Evolutionary conservation across 2,329 filamentous ascomycete genomes (phyloP), one percentile per base, ranked within the genome.

Genomic region (Epichloe hybrida): DNA sequence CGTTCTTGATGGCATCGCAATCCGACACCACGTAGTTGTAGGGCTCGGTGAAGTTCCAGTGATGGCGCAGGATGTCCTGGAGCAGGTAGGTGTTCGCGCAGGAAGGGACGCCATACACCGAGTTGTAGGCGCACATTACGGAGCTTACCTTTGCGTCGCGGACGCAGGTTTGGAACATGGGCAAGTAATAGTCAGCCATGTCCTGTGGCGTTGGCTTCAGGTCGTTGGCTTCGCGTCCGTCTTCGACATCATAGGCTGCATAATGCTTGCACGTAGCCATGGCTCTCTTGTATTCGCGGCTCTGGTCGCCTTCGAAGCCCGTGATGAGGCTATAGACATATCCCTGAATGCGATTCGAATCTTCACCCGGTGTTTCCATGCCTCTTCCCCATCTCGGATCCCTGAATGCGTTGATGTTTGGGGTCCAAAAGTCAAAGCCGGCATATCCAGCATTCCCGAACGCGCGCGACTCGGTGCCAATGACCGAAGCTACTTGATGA

Each of bases 101-200:
- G 3, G 79, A 73, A 0, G 83, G 82, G 0, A 80, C 72, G 0
- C 83, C 83, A 51, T 86, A 84, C 40, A 86, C 70, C 0, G 79
- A 68, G 55, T 86, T 81, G 61, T 82, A 81, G 0, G 73, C 74
- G 57, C 77, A 81, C 79, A 81, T 81, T 55, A 82, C 69, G 36
- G 79, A 81, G 15, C 72, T 70, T 3, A 76, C 75, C 44, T 73
- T 71, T 3, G 74, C 72, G 58, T 81, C 77, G 11, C 75, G 70
- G 43, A 74, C 78, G 62, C 81, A 84, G 61, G 73, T 73, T 58
- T 82, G 70, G 66, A 86, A 86, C 0, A 80, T 74, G 1, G 78
- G 80, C 40, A 83, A 70, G 58, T 83, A 86, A 64, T 85, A 86
- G 57, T 85, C 82, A 0, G 75, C 72, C 4, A 86, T 65, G 53